phyloP scores from a whole-genome alignment of 305 asterid species.

The Coffea humblotiana region DNA sequence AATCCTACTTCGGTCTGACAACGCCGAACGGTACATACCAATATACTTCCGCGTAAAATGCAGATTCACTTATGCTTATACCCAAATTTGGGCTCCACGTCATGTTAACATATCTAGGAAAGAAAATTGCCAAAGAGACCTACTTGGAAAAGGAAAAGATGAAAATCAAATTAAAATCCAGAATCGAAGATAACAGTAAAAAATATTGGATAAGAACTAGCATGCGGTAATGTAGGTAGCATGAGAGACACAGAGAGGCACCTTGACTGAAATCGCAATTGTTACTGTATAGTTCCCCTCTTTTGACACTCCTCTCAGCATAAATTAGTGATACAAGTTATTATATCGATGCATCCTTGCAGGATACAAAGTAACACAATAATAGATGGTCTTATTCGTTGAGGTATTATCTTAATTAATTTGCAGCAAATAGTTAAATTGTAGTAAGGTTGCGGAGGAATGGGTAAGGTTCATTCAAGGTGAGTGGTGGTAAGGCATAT shows the following conservation, averaged over 20 bases:
- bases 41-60: not conserved
- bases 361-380: not conserved
- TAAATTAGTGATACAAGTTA: too few species aligned
- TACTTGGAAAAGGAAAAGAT: not conserved
- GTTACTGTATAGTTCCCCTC: not conserved
- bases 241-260: not conserved
- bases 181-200: too few species aligned
- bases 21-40: not conserved
- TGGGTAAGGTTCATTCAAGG: not conserved
- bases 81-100: not conserved
- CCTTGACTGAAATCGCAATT: not conserved
- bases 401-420: not conserved
- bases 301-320: not conserved
- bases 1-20: not conserved
- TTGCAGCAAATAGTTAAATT: not conserved
- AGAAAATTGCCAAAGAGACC: not conserved
- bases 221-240: not conserved
- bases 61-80: not conserved
- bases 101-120: not conserved
- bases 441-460: not conserved
- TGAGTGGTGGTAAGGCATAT: not conserved
- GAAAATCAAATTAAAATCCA: not conserved
- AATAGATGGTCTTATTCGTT: not conserved
- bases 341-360: not conserved
- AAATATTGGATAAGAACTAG: not conserved